phyloP scores from a whole-genome alignment of 768 basidiomycete species.

The Panaeolus cyanescens region DNA sequence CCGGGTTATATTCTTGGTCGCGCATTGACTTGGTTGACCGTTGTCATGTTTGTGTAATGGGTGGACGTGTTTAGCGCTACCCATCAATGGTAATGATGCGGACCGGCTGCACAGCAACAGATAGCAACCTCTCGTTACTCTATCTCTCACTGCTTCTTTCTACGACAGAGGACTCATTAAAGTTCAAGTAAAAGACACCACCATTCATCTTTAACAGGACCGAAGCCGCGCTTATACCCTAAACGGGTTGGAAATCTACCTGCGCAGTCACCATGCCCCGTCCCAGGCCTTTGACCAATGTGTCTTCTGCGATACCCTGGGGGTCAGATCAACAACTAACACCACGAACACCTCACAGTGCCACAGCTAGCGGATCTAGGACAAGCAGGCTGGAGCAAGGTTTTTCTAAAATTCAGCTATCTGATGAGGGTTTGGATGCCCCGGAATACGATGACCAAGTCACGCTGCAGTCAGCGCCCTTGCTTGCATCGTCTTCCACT shows the following conservation, averaged over 20 bases:
- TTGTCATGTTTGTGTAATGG: not conserved
- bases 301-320: constrained; percentile 32
- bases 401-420: constrained; percentile 49
- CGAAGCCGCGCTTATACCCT: not conserved
- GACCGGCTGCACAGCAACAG: not conserved
- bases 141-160: not conserved
- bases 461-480: constrained; percentile 45
- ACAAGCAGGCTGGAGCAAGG: constrained; percentile 59
- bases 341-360: constrained; percentile 58
- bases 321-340: constrained; percentile 44
- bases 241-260: not conserved
- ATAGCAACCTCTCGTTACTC: not conserved
- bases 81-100: no score
- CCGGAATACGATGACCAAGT: constrained; percentile 33
- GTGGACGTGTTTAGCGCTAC: constrained; percentile 5
- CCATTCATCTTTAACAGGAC: not conserved
- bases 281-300: constrained; percentile 38
- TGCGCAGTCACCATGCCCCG: constrained; percentile 33
- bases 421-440: constrained; percentile 39
- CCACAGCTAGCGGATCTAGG: constrained; percentile 36
- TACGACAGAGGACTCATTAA: not conserved
- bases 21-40: no score
- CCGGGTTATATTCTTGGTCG: no score
- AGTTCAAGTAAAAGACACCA: not conserved
- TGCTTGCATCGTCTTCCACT: constrained; percentile 49